phyloP scores from a whole-genome alignment of 2,329 filamentous ascomycete genomes.

The Botrytis hyacinthi region DNA sequence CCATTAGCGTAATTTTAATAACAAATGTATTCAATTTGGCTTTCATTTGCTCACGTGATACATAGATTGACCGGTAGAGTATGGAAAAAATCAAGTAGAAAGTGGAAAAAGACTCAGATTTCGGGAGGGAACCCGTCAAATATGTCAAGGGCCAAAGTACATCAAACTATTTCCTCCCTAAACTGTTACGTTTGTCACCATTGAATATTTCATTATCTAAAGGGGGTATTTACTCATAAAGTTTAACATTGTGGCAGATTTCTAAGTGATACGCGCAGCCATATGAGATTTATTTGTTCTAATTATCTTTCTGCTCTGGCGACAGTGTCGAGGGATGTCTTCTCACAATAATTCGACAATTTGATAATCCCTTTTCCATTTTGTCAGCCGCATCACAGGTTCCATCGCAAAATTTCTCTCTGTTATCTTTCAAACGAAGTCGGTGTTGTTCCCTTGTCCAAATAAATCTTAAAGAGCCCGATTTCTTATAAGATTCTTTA shows the following conservation, averaged over 20 bases:
- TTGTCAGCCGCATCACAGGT: neutral
- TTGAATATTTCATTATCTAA: neutral
- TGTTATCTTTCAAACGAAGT: neutral
- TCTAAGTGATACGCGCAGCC: neutral
- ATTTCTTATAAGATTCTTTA: neutral
- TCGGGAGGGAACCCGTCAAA: neutral
- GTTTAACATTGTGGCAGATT: fast-evolving
- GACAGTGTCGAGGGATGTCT: neutral
- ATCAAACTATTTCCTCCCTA: neutral
- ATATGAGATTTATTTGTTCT: neutral
- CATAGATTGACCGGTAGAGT: neutral
- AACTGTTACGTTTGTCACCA: neutral
- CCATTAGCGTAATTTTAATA: neutral
- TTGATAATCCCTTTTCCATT: too few relatives aligned
- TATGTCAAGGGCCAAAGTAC: neutral
- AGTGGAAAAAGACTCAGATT: neutral
- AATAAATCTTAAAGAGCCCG: neutral
- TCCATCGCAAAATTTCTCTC: neutral
- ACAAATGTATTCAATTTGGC: neutral
- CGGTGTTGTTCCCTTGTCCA: neutral
- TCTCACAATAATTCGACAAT: neutral
- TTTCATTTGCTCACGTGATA: neutral
- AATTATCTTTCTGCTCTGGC: neutral
- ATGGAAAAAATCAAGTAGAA: neutral
- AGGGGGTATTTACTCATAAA: neutral